Evolutionary conservation across 1,139 yeast species (phyloP), one percentile per base, ranked within the genome.

Genomic region (Spencermartinsiella ligniputridi): DNA sequence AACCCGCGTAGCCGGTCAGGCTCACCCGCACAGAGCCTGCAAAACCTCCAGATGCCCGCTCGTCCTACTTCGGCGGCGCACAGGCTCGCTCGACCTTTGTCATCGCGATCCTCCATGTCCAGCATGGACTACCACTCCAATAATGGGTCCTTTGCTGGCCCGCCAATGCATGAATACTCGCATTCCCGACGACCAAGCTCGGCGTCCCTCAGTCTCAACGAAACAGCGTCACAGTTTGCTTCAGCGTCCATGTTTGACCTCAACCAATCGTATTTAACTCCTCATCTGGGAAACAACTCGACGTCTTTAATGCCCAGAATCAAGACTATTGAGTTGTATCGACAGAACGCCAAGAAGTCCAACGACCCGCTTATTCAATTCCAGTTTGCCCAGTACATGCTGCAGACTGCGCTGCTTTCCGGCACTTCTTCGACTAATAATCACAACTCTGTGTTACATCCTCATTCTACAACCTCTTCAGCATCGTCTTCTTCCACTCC

Each of bases 341-440:
- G 94, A 45, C 77, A 83, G 55, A 90, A 87, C 58, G 96, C 95
- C 17, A 83, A 83, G 58, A 85, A 82, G 57, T 78, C 90, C 13
- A 83, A 82, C 58, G 96, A 90, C 60, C 95, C 97, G 1, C 79
- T 78, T 20, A 83, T 87, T 16, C 76, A 89, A 56, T 88, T 88
- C 64, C 92, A 88, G 59, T 89, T 87, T 61, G 96, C 97, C 1
- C 95, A 89, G 66, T 87, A 85, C 62, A 83, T 86, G 83, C 70
- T 88, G 44, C 94, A 87, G 63, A 85, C 95, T 1, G 96, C 95
- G 1, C 70, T 87, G 39, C 53, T 58, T 24, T 59, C 63, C 2
- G 55, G 49, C 18, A 46, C 44, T 11, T 13, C 42, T 4, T 32
- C 17, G 11, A 21, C 34, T 17, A 16, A 15, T 15, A 17, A 20